Conservation (phyloP, 1,284 basidiomycete genomes). For the Leccinum fallax region DNA sequence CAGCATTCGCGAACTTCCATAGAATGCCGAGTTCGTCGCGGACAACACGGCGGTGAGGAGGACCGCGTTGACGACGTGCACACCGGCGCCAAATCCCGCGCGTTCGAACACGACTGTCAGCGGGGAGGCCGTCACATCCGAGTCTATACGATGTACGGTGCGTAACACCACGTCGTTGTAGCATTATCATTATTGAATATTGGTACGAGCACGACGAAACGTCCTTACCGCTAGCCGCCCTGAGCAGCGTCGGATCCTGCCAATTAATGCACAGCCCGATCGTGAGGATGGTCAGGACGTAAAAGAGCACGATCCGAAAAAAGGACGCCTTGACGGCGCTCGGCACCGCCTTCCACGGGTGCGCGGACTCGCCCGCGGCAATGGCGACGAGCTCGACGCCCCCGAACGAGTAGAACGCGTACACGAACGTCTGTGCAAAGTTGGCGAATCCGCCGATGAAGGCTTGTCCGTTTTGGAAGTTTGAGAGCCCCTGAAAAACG, state of each 20-base stretch:
- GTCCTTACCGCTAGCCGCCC: constrained; percentile 43
- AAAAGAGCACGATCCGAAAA: constrained; percentile 65
- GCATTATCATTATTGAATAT: background rate
- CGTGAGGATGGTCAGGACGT: constrained; percentile 56
- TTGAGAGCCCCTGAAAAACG: constrained; percentile 46
- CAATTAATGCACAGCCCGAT: constrained; percentile 61
- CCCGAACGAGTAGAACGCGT: constrained; percentile 69
- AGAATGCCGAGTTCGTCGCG: constrained; percentile 61
- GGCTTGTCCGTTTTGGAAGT: constrained; percentile 53
- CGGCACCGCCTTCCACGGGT: constrained; percentile 64
- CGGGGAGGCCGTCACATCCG: constrained; percentile 52
- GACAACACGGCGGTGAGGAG: constrained; percentile 69
- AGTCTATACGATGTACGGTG: constrained; percentile 35
- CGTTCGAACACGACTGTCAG: constrained; percentile 60
- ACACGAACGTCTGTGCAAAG: constrained; percentile 57
- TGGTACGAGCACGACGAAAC: background rate
- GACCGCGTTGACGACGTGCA: constrained; percentile 57
- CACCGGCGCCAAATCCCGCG: constrained; percentile 59
- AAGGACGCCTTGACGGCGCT: constrained; percentile 72
- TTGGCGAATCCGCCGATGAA: constrained; percentile 56
- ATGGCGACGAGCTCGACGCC: constrained; percentile 75
- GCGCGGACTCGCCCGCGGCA: constrained; percentile 62
- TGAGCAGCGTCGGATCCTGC: constrained; percentile 49
- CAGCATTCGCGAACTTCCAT: constrained; percentile 65
- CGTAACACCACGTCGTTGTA: background rate